Conservation (phyloP, 352 stramenopile species). For the Blastocystis hominis region DNA sequence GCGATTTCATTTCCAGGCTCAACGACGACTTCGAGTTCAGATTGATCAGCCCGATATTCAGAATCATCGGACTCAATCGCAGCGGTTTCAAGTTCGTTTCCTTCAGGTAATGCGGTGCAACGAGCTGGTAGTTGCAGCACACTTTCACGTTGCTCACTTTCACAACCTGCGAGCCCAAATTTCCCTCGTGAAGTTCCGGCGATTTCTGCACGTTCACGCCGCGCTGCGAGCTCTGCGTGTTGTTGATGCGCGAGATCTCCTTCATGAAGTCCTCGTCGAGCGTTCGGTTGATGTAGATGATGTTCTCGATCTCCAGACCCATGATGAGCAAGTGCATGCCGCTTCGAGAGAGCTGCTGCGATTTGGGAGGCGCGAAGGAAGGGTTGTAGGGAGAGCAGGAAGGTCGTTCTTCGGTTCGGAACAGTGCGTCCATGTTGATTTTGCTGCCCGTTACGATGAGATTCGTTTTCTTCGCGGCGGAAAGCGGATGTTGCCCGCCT, state of each 20-base stretch:
- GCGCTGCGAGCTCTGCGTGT: neutral
- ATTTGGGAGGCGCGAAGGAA: neutral
- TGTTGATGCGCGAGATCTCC: neutral
- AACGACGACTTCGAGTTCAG: constrained; percentile 2
- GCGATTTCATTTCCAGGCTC: neutral
- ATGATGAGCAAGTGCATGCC: constrained; percentile 17
- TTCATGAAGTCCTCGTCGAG: constrained; percentile 53
- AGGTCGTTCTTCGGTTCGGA: neutral
- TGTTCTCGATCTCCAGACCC: neutral
- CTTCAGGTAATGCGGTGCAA: neutral
- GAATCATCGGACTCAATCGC: neutral
- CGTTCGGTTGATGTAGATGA: neutral
- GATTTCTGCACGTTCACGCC: neutral
- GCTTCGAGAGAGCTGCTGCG: neutral
- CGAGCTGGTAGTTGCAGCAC: neutral
- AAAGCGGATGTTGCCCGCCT: constrained; percentile 16
- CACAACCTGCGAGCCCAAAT: constrained; percentile 16
- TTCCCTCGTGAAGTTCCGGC: neutral
- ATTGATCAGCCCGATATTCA: neutral
- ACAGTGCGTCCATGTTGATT: neutral
- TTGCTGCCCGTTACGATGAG: neutral
- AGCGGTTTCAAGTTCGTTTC: neutral
- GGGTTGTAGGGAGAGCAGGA: neutral
- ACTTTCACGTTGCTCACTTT: constrained; percentile 2
- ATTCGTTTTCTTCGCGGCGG: neutral